Percentiles rank a stretch among this genome's conserved stretches.
These are phyloP conservation scores for Candida montana DNA, from an alignment of 805 yeast genomes.

Conservation along the genomic window DNA sequence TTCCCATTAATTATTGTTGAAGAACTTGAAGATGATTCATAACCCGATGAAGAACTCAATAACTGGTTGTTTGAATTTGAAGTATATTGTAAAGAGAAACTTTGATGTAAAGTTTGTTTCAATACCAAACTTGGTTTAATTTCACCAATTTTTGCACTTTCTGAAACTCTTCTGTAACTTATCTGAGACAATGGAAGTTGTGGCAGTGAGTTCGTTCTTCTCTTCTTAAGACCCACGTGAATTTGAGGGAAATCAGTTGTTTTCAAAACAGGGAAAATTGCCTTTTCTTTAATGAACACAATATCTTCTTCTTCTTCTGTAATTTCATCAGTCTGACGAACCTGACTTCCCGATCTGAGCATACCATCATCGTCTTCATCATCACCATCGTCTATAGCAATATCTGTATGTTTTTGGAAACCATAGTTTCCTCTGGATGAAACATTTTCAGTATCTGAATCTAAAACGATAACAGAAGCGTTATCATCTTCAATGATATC, in stretches of 20 bases:
- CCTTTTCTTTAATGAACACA: slow-evolving; percentile 4
- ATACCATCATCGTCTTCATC: slow-evolving; percentile 9
- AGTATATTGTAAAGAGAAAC: slow-evolving; percentile 1
- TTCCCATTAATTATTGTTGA: slow-evolving; percentile 1
- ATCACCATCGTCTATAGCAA: slow-evolving; percentile 2
- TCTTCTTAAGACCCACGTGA: slow-evolving; percentile 33
- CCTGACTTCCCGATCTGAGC: background rate
- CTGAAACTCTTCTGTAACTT: slow-evolving; percentile 33
- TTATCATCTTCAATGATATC: slow-evolving; percentile 19
- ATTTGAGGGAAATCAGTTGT: slow-evolving; percentile 7
- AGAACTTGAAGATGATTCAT: slow-evolving; percentile 8
- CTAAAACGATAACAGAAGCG: slow-evolving; percentile 30
- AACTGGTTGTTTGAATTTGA: slow-evolving; percentile 1
- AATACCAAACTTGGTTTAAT: slow-evolving; percentile 30
- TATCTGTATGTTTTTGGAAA: slow-evolving; percentile 1
- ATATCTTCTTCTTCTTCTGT: slow-evolving; percentile 13
- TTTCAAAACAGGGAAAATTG: background rate
- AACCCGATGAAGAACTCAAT: slow-evolving; percentile 7
- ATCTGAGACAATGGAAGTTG: slow-evolving; percentile 46
- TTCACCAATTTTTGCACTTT: slow-evolving; percentile 36
- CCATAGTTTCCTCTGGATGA: slow-evolving; percentile 11
- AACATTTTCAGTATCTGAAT: slow-evolving; percentile 31
- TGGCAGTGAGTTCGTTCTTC: slow-evolving; percentile 49
- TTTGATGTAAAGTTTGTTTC: slow-evolving; percentile 7
- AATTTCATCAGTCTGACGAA: slow-evolving; percentile 12